Percentiles rank a stretch among this genome's conserved stretches.
phyloP scores from a whole-genome alignment of 2,329 filamentous ascomycete genomes.

The Tolypocladium guangdongense region DNA sequence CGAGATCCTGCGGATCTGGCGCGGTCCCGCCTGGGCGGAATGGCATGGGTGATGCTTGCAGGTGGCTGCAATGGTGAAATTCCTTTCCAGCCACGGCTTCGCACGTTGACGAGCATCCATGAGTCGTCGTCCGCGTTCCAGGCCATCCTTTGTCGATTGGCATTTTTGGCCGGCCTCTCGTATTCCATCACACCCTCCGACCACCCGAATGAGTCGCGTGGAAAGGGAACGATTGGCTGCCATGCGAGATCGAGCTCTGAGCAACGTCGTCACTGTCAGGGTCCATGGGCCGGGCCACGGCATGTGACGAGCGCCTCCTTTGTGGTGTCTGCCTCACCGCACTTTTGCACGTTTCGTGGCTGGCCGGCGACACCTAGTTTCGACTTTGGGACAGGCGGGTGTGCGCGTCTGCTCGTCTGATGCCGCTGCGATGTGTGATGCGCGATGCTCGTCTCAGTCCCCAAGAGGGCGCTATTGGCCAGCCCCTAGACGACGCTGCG shows the following conservation, averaged over 20 bases:
- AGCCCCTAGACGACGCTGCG: too few relatives aligned
- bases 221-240: neutral
- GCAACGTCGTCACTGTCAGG: neutral
- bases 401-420: too few relatives aligned
- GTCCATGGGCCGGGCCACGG: too few relatives aligned
- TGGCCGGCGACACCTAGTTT: slow-evolving; percentile 7
- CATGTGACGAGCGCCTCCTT: slow-evolving; percentile 1
- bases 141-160: neutral
- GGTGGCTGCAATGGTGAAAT: neutral
- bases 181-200: neutral
- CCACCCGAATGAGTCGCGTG: neutral
- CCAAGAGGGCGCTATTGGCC: too few relatives aligned
- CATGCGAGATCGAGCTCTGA: neutral
- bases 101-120: neutral
- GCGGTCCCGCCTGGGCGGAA: neutral
- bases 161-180: neutral
- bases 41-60: neutral
- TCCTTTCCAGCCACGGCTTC: neutral
- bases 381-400: neutral
- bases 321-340: slow-evolving; percentile 6
- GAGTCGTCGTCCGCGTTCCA: neutral
- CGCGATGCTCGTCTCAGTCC: neutral
- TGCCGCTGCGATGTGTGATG: neutral
- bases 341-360: slow-evolving; percentile 2
- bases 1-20: neutral